Base-by-base conservation (phyloP, 129 eudicot genomes). In the Lactuca saligna region DNA sequence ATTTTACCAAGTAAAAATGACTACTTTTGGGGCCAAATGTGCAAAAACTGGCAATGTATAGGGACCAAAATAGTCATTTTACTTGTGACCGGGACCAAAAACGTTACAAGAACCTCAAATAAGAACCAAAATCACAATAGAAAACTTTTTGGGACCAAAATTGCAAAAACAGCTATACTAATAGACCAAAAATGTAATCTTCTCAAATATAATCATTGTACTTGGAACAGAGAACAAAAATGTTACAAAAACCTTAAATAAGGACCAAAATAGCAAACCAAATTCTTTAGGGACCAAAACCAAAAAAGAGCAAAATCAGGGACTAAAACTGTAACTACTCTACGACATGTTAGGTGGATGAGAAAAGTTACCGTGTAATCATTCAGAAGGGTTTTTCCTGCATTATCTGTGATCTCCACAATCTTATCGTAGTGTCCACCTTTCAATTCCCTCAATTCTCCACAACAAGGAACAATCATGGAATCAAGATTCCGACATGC, bases 391-490 rank as follows among this genome's bases (percentile, higher is more conserved):
- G 88, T 85, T 85, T 91, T 87, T 75, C 97, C 97, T 65, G 97
- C 90, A 73, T 79, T 75, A 63, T 85, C 92, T 51, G 92, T 87
- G 77, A 87, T 87, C 80, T 91, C 97, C 15, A 91, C 90, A 44
- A 77, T 82, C 80, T 91, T 87, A 70, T 87, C 90, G 71, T 79
- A 53, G 79, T 87, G 95, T 37, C 86, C 90, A 53, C 88, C 75
- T 71, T 87, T 91, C 72, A 91, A 60, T 72, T 85, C 96, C 70
- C 92, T 81, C 75, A 87, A 66, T 58, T 91, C 97, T 64, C 87
- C 90, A 65, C 87, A 83, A 68, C 90, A 87, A 78, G 97, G 97
- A 78, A 78, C 87, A 66, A 91, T 87, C 82, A 88, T 85, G 63
- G 97, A 85, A 66, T 91, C 93, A 39, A 91, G 88, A 78, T 91